Percentiles rank a stretch among this genome's conserved stretches.
These are phyloP conservation scores for Salvia rosmarinus DNA, from an alignment of 257 asterid species.

Conservation along the genomic window DNA sequence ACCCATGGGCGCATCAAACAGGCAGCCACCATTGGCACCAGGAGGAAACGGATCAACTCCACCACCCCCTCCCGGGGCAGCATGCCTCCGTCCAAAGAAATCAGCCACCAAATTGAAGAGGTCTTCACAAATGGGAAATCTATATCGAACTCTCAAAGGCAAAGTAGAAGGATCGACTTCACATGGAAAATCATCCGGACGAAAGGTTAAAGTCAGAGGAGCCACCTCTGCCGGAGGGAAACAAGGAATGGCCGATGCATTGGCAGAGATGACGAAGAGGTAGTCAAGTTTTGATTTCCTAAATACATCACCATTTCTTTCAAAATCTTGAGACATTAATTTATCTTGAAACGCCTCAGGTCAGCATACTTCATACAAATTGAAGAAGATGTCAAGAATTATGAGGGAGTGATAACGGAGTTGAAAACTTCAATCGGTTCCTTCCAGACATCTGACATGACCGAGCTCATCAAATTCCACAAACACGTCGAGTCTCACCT, in stretches of 20 bases:
- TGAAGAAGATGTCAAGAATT: constrained; percentile 74
- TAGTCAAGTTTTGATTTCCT: too few species aligned
- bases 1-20: constrained; percentile 41
- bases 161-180: constrained; percentile 78
- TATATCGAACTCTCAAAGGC: constrained; percentile 83
- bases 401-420: constrained; percentile 55
- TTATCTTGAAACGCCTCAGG: constrained; percentile 44
- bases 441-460: constrained; percentile 75
- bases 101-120: constrained; percentile 68
- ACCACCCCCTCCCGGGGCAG: constrained; percentile 75
- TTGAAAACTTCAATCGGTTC: constrained; percentile 52
- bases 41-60: constrained; percentile 51
- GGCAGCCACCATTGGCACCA: constrained; percentile 51
- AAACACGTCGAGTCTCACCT: constrained; percentile 67
- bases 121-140: constrained; percentile 84
- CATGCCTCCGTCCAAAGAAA: constrained; percentile 57
- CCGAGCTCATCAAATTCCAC: constrained; percentile 73
- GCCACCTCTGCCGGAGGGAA: constrained; percentile 64
- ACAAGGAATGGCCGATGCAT: constrained; percentile 96
- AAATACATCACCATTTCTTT: not conserved
- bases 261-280: constrained; percentile 97
- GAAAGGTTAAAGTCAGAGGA: constrained; percentile 56
- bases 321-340: too few species aligned
- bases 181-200: constrained; percentile 52
- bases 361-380: constrained; percentile 86